Evolutionary conservation across 2,329 filamentous ascomycete genomes (phyloP), one percentile per base, ranked within the genome.

Genomic region (Aspergillus calidoustus): DNA sequence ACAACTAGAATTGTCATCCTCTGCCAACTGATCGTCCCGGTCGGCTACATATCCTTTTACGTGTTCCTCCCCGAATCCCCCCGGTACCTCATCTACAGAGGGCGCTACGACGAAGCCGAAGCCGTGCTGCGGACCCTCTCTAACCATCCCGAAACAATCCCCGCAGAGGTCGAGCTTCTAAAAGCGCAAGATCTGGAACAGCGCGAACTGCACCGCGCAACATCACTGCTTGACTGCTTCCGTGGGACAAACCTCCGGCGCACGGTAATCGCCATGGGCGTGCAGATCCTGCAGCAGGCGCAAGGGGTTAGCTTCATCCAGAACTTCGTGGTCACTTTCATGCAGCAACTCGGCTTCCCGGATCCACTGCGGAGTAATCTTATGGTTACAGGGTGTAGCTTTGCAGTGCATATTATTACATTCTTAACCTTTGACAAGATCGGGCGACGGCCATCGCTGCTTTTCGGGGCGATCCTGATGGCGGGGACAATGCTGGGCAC

Each of bases 261-360:
- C n/a, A 25, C 31, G 11, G 4, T 54, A 11, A 25, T 51, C 4
- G 57, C 62, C 7, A 62, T 57, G 8, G 54, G 65, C 2, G 59
- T 64, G 1, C 63, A 66, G n/a, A 55, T 60, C 17, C 51, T 66
- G n/a, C 64, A 66, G 23, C 63, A 66, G 17, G 63, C 63, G 2
- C 63, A 67, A 38, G 65, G 65, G 11, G 44, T 61, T 17, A 62
- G 61, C n/a, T 65, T 65, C 28, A 62, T 64, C 47, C 57, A 60
- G 46, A 67, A 62, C 43, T 67, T 59, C 13, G 54, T 62, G 4
- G 59, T 67, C 15, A 59, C 61, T 3, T 67, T 65, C 59, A 59
- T 65, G 54, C 50, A 60, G 7, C 59, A 62, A 19, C 48, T 64
- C 2, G 59, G 63, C 7, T 56, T 56, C 34, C 11, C 34, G 3